Base-by-base conservation (phyloP, 345 rosid genomes). In the Diplotaxis tenuifolia region DNA sequence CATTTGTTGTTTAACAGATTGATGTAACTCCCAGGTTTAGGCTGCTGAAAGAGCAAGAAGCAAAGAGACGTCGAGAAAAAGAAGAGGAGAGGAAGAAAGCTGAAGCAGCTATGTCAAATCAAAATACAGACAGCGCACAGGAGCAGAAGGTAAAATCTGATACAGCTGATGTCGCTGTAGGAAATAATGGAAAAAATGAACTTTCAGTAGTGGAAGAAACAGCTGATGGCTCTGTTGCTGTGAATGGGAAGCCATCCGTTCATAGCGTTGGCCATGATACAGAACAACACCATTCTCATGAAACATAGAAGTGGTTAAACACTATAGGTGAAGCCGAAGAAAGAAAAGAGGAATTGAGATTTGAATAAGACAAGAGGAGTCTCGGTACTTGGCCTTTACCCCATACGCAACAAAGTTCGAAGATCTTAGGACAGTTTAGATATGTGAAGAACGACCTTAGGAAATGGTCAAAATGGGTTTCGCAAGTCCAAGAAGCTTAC, bases 11-110 rank as follows among this genome's bases (percentile, higher is more conserved):
- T 73, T 65, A 71, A 62, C 50, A 71, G 62, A 1, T 68, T 16
- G 68, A 28, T 9, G 64, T 79, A 6, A 56, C 16, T 34, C 67
- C 38, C 85, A 89, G 98, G 83, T 94, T 94, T 83, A 89, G 82
- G 77, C 79, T 80, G 75, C 31, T 89, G 38, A 94, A 89, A 82
- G 96, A 91, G 86, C 85, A 88, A 82, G 97, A 94, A 79, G 87
- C 83, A 18, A 91, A 83, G 82, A 85, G 77, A 85, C 87, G 57
- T 68, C 83, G 6, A 58, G 85, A 89, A 78, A 83, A 77, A 71
- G 97, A 89, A 81, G 93, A 83, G 68, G 90, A 80, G 67, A 80
- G 76, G 78, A 82, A 66, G 81, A 86, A 78, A 70, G 78, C 83
- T 28, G 86, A 82, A 79, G 87, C 83, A 78, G 82, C 68, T 32